phyloP scores from a whole-genome alignment of 352 stramenopile genomes.

The Phytophthora tentaculata region DNA sequence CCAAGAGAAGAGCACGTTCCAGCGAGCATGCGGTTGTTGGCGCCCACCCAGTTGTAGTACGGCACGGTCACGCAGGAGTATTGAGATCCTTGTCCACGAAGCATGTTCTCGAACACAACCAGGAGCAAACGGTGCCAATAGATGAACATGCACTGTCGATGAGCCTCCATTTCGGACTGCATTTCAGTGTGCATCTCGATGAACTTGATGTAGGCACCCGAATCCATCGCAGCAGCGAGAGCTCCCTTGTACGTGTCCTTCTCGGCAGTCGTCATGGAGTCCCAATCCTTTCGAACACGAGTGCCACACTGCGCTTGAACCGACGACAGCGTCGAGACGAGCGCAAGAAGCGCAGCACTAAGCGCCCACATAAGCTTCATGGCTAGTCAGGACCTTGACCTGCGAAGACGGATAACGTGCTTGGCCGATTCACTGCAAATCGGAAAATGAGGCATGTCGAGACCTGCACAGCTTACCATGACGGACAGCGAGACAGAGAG shows the following conservation, averaged over 20 bases:
- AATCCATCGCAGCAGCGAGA: constrained; percentile 57
- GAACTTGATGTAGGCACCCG: constrained; percentile 62
- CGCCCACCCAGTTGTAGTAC: constrained; percentile 81
- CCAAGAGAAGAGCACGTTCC: constrained; percentile 51
- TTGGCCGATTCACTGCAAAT: constrained; percentile 25
- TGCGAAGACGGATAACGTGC: background rate
- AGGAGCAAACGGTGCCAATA: constrained; percentile 84
- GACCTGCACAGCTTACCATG: background rate
- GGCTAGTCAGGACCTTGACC: constrained; percentile 1
- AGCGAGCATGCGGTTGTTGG: constrained; percentile 43
- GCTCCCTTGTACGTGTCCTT: constrained; percentile 58
- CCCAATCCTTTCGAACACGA: constrained; percentile 41
- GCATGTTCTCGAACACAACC: constrained; percentile 82
- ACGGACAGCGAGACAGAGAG: constrained; percentile 11
- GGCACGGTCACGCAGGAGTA: constrained; percentile 80
- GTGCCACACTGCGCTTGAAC: constrained; percentile 32
- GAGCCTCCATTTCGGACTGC: constrained; percentile 53
- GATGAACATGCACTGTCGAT: constrained; percentile 80
- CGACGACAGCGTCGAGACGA: background rate
- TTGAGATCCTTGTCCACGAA: constrained; percentile 53
- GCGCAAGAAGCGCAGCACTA: constrained; percentile 12
- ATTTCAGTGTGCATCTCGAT: constrained; percentile 71
- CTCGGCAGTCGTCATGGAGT: constrained; percentile 32
- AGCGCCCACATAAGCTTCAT: constrained; percentile 33
- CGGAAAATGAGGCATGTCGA: constrained; percentile 18